Evolutionary conservation across 176 grass and related monocot genomes (phyloP).

Genomic region (Ensete glaucum): DNA sequence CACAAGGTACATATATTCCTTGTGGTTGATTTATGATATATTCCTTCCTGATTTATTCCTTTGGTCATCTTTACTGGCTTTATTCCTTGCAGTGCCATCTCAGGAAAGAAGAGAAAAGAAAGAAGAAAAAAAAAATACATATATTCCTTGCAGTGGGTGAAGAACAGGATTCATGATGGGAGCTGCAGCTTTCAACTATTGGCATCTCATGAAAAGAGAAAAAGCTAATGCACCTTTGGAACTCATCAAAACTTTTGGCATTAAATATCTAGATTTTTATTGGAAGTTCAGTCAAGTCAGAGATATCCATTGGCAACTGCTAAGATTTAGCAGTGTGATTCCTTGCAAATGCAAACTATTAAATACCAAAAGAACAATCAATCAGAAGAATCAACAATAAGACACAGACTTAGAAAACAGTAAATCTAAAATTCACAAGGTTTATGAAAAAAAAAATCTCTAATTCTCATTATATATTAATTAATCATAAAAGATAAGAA

Average conservation of each 20-base stretch:
- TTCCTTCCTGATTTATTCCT: neutral
- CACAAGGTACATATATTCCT: too few species aligned
- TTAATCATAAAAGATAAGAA: too few species aligned
- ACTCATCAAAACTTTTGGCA: neutral
- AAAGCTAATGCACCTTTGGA: neutral
- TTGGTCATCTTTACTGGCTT: neutral
- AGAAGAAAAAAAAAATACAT: neutral
- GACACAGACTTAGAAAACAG: too few species aligned
- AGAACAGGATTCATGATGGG: neutral
- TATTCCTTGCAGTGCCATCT: neutral
- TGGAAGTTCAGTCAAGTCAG: neutral
- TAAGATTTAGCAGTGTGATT: too few species aligned
- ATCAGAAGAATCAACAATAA: too few species aligned
- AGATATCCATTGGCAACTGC: too few species aligned
- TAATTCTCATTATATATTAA: too few species aligned
- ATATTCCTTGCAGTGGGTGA: neutral
- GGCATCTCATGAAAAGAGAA: constrained; percentile 1
- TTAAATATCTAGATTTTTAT: too few species aligned
- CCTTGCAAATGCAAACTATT: neutral
- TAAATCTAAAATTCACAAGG: too few species aligned
- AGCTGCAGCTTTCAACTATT: neutral
- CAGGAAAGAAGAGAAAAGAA: neutral
- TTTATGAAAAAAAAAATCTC: too few species aligned
- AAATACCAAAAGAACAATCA: too few species aligned
- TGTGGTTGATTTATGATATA: neutral